Base-by-base conservation (phyloP, 2,329 filamentous ascomycete genomes). In the Aspergillus aculeatus region DNA sequence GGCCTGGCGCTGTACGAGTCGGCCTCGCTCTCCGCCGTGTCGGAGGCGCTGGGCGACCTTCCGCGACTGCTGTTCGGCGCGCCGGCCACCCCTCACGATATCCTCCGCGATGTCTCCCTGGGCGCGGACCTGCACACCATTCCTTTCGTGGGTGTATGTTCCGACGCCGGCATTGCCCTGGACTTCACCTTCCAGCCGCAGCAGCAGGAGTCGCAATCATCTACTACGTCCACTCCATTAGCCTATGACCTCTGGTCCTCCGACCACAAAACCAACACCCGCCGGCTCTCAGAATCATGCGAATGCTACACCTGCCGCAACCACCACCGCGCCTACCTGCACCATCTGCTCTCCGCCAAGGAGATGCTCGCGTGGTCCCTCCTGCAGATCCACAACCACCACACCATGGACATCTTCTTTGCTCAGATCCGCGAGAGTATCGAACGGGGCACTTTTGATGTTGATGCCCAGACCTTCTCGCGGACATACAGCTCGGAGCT, bases 301-400 rank as follows among this genome's bases (percentile, higher is more conserved):
- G 68, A 77, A 54, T 99, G 95, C 81, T 94, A 96, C 74, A 82
- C 92, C 23, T 99, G 95, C 80, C 85, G 81, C 2, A 84, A 84
- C 19, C 94, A 98, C 74, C 92, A 96, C 75, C 82, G 89, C 53
- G 94, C 95, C 0, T 99, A 91, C 75, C 71, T 99, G 38, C 89
- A 92, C 65, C 95, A 99, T 74, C 83, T 98, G 1, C 84, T 99
- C 5, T 83, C 86, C 50, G 92, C 95, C 0, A 96, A 93, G 71
- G 95, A 99, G 76, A 98, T 99, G 95, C 86, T 97, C 4, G 94
- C 89, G 24, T 99, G 95, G 95, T 90, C 89, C 0, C 82, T 99
- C 7, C 82, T 99, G 7, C 94, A 98, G 74, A 83, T 96, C 3
- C 95, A 99, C 78, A 99, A 99, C 73, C 88, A 96, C 73, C 83